phyloP scores from a whole-genome alignment of 2,329 filamentous ascomycete species.

The Pestalotiopsis sp. region DNA sequence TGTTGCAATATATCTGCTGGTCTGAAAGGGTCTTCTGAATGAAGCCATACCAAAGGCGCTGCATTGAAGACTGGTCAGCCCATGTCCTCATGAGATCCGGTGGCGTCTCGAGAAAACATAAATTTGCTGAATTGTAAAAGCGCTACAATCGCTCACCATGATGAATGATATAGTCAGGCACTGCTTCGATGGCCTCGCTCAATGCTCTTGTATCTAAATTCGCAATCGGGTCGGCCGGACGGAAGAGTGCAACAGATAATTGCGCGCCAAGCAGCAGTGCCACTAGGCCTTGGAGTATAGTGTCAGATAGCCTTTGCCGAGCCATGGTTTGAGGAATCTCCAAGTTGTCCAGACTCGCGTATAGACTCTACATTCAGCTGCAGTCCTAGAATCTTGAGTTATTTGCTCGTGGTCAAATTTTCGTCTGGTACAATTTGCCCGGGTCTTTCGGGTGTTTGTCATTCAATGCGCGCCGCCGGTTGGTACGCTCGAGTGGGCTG shows the following conservation, averaged over 20 bases:
- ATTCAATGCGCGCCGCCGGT: not conserved
- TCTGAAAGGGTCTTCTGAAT: slow-evolving; percentile 8
- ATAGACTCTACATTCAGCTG: not conserved
- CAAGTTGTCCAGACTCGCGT: not conserved
- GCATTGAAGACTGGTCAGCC: not conserved
- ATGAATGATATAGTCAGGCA: not conserved
- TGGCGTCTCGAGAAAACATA: no score
- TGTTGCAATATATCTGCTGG: slow-evolving; percentile 9
- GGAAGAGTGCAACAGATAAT: not conserved
- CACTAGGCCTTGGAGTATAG: not conserved
- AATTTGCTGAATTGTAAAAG: not conserved
- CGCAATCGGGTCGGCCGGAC: not conserved
- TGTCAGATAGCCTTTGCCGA: not conserved
- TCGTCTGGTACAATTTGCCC: not conserved
- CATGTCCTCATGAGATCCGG: not conserved
- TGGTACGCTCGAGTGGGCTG: not conserved
- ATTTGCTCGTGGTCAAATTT: not conserved
- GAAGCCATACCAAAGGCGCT: slow-evolving; percentile 6
- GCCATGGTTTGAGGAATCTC: not conserved
- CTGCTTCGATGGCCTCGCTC: not conserved
- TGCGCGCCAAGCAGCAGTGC: not conserved
- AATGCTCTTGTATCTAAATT: not conserved
- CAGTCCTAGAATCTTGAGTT: not conserved
- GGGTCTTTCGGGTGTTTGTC: not conserved
- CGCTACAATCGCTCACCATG: not conserved